Evolutionary conservation across 805 yeast species (phyloP), one percentile per base, ranked within the genome.

Genomic region (Saccharomycopsis selenospora): DNA sequence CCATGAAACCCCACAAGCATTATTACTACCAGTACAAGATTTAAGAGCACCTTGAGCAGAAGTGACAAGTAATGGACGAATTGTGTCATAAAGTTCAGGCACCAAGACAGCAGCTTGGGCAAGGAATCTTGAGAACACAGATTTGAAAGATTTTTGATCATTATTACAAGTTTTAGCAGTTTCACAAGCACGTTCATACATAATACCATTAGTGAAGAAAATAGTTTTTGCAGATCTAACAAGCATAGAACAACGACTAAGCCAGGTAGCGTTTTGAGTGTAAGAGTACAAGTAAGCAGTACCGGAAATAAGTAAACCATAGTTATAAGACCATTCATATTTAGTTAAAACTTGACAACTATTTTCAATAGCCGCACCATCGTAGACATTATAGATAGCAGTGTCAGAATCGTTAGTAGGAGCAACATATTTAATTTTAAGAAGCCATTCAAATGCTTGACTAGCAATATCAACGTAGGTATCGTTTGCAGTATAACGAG

Each of bases 91-190:
- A 1, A 67, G 55, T 55, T 67, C 69, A 3, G 95, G 95, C 1
- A 77, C 82, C 61, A 90, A 65, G 45, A 77, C 72, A 0, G 90
- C 79, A 0, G 95, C 81, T 47, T 77, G 66, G 2, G 88, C 90
- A 61, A 90, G 63, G 62, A 81, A 82, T 48, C 95, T 71, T 2
- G 87, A 62, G 56, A 85, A 73, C 56, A 82, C 84, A 1, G 95
- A 95, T 69, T 85, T 86, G 73, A 90, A 90, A 11, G 93, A 80
- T 51, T 95, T 73, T 70, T 89, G 95, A 69, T 90, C 96, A 48
- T 77, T 82, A 65, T 85, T 77, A 70, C 97, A 90, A 30, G 72
- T 69, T 6, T 66, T 62, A 6, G 60, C 62, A 14, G 71, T 69
- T 70, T 85, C 91, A 65, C 97, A 90, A 1, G 95, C 86, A 4